Conservation (phyloP, 495 filamentous ascomycete genomes). For the Elaphomyces granulatus region DNA sequence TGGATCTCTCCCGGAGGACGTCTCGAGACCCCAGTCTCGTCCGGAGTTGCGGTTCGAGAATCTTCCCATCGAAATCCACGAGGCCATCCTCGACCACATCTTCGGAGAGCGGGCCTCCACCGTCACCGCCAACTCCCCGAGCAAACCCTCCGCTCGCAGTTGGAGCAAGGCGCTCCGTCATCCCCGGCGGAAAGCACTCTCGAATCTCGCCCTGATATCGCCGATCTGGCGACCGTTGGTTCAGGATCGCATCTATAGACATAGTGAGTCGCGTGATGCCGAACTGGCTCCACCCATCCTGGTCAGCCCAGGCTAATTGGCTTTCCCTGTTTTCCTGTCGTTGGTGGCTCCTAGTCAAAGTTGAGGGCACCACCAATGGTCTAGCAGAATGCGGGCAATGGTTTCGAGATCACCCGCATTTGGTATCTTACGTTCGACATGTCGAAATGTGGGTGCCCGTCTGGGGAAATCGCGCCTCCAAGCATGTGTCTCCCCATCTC, state of each 20-base stretch:
- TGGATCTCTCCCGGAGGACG: conserved; percentile 3
- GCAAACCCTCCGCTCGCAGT: conserved; percentile 33
- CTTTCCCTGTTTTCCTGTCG: neutral
- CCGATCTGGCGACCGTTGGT: conserved; percentile 47
- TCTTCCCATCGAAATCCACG: conserved; percentile 57
- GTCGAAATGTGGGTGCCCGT: conserved; percentile 63
- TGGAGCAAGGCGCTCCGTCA: conserved; percentile 54
- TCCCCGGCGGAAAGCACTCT: conserved; percentile 48
- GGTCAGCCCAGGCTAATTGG: too few relatives aligned
- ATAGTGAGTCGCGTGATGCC: conserved; percentile 31
- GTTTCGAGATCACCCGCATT: conserved; percentile 43
- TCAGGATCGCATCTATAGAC: conserved; percentile 54
- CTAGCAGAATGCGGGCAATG: conserved; percentile 39
- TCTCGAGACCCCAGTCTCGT: conserved; percentile 3
- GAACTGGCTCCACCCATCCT: too few relatives aligned
- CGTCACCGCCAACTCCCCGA: conserved; percentile 31
- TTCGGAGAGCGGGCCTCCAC: conserved; percentile 50
- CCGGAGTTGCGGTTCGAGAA: conserved; percentile 27
- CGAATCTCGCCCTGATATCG: conserved; percentile 49
- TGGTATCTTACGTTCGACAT: conserved; percentile 49
- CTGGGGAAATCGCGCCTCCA: conserved; percentile 39
- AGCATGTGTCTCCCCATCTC: conserved; percentile 13
- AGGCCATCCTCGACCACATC: conserved; percentile 52
- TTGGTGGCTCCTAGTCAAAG: conserved; percentile 34
- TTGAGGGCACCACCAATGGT: conserved; percentile 51